Base-by-base conservation (phyloP, 192 early-diverging fungal species). In the Pilobolus umbonatus region DNA sequence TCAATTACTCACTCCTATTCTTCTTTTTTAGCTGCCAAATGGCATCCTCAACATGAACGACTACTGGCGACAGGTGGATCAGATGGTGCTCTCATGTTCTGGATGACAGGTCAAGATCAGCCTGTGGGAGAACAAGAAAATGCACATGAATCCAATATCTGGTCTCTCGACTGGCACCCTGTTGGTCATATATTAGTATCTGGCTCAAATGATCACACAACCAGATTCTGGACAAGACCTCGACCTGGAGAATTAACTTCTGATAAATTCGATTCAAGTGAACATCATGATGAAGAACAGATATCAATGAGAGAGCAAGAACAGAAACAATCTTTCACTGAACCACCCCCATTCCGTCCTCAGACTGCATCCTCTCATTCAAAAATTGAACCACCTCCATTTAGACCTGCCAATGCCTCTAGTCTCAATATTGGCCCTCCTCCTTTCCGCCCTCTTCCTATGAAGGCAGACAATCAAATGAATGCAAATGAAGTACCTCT, bases 121-220 rank as follows among this genome's bases (percentile, higher is more conserved):
- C 50, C 69, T 50, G 31, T 68, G 46, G 64, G 74, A 28, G 47
- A 61, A 30, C 50, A 76, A 57, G 89, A 91, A 40, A 82, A 77
- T 12, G 94, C 93, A 0, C 93, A 98, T 61, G 89, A 88, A 19
- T 88, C 86, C 21, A 86, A 90, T 42, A 84, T 98, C 28, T 99
- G 96, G 91, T 87, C 94, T 9, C 63, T 99, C 14, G 95, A 95
- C 59, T 99, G 93, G 91, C 95, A 99, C 72, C 97, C 97, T 8
- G 72, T 91, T 49, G 97, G 97, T 6, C 97, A 99, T 66, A 82
- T 98, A 6, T 74, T 99, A 21, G 92, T 91, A 0, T 88, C 92
- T 0, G 94, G 93, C 25, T 93, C 90, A 17, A 99, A 98, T 59
- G 97, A 99, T 66, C 90, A 95, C 55, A 89, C 93, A 0, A 98